phyloP scores from a whole-genome alignment of 805 yeast species.

The Yamadazyma olivae region DNA sequence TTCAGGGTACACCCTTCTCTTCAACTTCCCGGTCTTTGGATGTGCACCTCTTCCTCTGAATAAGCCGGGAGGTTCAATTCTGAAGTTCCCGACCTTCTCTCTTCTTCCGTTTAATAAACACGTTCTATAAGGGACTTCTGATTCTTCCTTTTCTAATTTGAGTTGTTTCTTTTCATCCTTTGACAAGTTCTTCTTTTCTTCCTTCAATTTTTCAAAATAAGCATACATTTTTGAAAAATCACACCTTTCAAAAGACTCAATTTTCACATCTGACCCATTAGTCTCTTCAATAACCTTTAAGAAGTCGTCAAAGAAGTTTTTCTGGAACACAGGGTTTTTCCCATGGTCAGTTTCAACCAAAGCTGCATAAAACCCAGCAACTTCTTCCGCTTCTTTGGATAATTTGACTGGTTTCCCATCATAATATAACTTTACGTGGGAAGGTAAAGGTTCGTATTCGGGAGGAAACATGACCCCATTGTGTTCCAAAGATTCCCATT shows the following conservation, averaged over 20 bases:
- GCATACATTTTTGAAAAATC: conserved; percentile 76
- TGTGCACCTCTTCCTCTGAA: conserved; percentile 97
- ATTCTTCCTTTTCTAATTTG: conserved; percentile 67
- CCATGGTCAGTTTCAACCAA: conserved; percentile 87
- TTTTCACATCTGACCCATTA: conserved; percentile 55
- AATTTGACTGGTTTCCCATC: conserved; percentile 72
- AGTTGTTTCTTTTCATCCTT: conserved; percentile 72
- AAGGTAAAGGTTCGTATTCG: conserved; percentile 81
- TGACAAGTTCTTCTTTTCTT: conserved; percentile 66
- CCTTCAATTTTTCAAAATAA: conserved; percentile 65
- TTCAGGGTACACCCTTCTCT: conserved; percentile 84
- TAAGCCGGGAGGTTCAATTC: conserved; percentile 94
- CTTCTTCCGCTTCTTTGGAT: conserved; percentile 87
- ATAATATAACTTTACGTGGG: conserved; percentile 69
- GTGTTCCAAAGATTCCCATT: conserved; percentile 86
- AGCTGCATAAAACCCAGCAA: conserved; percentile 93
- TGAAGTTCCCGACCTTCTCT: conserved; percentile 90
- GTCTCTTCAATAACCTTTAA: conserved; percentile 59
- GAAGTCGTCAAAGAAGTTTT: conserved; percentile 85
- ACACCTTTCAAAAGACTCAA: conserved; percentile 63
- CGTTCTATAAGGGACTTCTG: conserved; percentile 77
- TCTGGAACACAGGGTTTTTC: conserved; percentile 78
- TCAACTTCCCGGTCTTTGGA: conserved; percentile 91
- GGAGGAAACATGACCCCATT: conserved; percentile 95
- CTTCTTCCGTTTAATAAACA: conserved; percentile 83